Conservation (phyloP, 148 eudicot genomes). For the Salicornia ramosissima region DNA sequence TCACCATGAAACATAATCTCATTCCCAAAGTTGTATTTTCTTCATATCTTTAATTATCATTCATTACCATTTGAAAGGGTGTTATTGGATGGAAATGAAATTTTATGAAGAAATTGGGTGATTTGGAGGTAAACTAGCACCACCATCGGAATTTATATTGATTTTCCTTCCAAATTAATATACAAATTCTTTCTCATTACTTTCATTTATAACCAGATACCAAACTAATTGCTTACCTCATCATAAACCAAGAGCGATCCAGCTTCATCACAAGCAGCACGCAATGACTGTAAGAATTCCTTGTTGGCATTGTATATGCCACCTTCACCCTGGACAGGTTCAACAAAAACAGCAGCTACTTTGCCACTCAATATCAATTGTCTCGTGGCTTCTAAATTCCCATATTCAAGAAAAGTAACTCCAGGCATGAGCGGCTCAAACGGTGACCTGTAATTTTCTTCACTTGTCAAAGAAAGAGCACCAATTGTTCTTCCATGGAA, state of each 20-base stretch:
- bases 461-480: constrained; percentile 87
- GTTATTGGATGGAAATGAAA: too few species aligned
- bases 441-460: constrained; percentile 78
- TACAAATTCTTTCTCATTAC: too few species aligned
- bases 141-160: too few species aligned
- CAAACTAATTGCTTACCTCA: constrained; percentile 62
- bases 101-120: too few species aligned
- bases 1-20: too few species aligned
- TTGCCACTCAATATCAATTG: constrained; percentile 61
- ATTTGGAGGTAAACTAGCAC: too few species aligned
- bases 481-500: constrained; percentile 96
- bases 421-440: constrained; percentile 95
- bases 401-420: constrained; percentile 76
- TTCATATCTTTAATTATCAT: too few species aligned
- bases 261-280: constrained; percentile 68
- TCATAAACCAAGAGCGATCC: constrained; percentile 78
- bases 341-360: constrained; percentile 88
- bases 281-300: constrained; percentile 73
- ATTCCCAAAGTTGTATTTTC: too few species aligned
- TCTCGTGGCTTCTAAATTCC: constrained; percentile 54
- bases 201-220: too few species aligned
- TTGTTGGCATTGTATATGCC: constrained; percentile 80
- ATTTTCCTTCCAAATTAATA: too few species aligned
- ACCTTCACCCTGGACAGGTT: constrained; percentile 97
- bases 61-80: too few species aligned